These are phyloP conservation scores for Tricholoma sp. DNA, from an alignment of 768 basidiomycete genomes.

Conservation along the genomic window DNA sequence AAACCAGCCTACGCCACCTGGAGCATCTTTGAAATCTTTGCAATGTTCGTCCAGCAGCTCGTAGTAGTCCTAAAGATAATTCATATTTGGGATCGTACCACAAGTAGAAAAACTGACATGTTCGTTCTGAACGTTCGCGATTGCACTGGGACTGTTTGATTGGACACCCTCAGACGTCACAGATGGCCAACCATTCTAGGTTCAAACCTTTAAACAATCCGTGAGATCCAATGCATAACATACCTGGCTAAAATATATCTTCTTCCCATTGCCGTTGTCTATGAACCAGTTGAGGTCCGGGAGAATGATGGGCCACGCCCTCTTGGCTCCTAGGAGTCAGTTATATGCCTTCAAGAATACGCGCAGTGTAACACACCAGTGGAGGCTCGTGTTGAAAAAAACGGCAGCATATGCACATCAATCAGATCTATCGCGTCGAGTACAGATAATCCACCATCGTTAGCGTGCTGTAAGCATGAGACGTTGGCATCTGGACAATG, in stretches of 20 bases:
- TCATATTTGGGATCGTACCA: neutral
- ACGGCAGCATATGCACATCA: constrained; percentile 68
- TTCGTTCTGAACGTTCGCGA: constrained; percentile 59
- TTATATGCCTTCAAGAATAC: neutral
- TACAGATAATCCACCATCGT: constrained; percentile 47
- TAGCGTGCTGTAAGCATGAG: constrained; percentile 28
- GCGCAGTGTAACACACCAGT: constrained; percentile 33
- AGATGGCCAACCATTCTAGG: constrained; percentile 77
- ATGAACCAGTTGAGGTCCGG: constrained; percentile 65
- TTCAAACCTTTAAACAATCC: neutral
- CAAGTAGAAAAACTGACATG: constrained; percentile 32
- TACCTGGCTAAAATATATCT: constrained; percentile 71
- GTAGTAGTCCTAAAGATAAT: constrained; percentile 49
- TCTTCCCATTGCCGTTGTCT: constrained; percentile 58
- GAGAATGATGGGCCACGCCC: constrained; percentile 59
- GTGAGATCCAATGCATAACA: constrained; percentile 4
- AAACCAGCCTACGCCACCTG: constrained; percentile 76
- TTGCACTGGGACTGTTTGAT: constrained; percentile 58
- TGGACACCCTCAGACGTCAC: constrained; percentile 54
- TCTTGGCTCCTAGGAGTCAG: constrained; percentile 32
- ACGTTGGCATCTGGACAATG: neutral
- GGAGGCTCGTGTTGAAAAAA: constrained; percentile 54
- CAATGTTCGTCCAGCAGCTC: constrained; percentile 61
- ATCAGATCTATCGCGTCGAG: constrained; percentile 58
- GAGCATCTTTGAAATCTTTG: constrained; percentile 50